Evolutionary conservation across 768 basidiomycete species (phyloP).

Genomic region (Termitomyces sp.): DNA sequence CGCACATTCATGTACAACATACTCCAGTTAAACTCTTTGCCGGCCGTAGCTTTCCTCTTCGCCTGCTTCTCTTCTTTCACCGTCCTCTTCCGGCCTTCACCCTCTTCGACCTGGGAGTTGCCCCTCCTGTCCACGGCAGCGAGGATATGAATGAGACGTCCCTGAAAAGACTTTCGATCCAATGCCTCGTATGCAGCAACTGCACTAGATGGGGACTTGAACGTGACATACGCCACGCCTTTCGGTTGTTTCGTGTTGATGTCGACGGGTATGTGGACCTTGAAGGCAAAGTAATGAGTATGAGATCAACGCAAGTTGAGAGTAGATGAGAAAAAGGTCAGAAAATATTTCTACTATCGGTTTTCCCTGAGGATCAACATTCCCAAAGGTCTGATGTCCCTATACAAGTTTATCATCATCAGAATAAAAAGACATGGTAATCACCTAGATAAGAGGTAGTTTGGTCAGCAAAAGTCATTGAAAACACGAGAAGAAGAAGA

Average conservation of each 20-base stretch:
- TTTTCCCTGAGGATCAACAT: slow-evolving; percentile 58
- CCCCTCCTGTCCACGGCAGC: slow-evolving; percentile 71
- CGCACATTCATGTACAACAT: slow-evolving; percentile 97
- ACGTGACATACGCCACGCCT: slow-evolving; percentile 50
- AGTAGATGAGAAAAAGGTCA: slow-evolving; percentile 8
- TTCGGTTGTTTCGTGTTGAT: slow-evolving; percentile 39
- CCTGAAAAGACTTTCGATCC: slow-evolving; percentile 86
- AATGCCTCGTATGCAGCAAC: slow-evolving; percentile 71
- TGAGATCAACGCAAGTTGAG: background rate
- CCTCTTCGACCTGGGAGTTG: slow-evolving; percentile 37
- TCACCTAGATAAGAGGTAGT: slow-evolving; percentile 31
- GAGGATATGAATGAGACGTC: slow-evolving; percentile 85
- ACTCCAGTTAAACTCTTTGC: slow-evolving; percentile 87
- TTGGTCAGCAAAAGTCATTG: background rate
- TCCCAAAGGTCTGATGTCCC: slow-evolving; percentile 63
- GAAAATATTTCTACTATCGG: slow-evolving; percentile 27
- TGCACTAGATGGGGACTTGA: slow-evolving; percentile 33
- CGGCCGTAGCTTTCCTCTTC: slow-evolving; percentile 62
- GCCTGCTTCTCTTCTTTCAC: slow-evolving; percentile 58
- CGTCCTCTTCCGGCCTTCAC: slow-evolving; percentile 38
- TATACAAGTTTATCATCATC: slow-evolving; percentile 44
- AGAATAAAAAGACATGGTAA: slow-evolving; percentile 8
- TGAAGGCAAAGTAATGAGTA: background rate
- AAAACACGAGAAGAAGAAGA: background rate
- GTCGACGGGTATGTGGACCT: slow-evolving; percentile 50